phyloP scores from a whole-genome alignment of 306 rosid genomes.

The Rosa rugosa region DNA sequence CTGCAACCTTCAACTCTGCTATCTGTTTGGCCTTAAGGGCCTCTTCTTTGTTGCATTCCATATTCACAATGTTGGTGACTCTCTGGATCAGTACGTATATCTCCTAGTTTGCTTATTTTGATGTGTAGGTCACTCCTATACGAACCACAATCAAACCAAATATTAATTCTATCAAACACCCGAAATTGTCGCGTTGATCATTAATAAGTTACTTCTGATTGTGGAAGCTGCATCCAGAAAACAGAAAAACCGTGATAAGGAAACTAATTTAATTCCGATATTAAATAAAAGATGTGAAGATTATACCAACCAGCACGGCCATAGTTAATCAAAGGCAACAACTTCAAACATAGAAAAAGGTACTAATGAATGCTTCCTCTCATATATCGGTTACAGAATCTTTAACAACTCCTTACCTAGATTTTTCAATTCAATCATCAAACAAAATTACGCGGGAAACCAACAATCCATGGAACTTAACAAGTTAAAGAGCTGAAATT shows the following conservation, averaged over 20 bases:
- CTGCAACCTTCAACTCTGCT: slow-evolving; percentile 61
- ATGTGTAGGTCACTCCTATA: slow-evolving; percentile 15
- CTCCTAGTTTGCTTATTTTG: slow-evolving; percentile 27
- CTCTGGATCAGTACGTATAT: slow-evolving; percentile 13
- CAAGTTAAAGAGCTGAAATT: slow-evolving; percentile 20
- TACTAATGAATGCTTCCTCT: slow-evolving; percentile 19
- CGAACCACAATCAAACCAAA: slow-evolving; percentile 15
- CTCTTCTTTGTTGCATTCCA: slow-evolving; percentile 61
- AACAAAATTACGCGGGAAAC: neutral
- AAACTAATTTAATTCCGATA: slow-evolving; percentile 28
- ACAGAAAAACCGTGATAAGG: slow-evolving; percentile 31
- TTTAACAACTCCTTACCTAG: neutral
- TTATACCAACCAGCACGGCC: neutral
- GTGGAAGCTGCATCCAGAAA: slow-evolving; percentile 23
- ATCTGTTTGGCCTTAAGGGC: slow-evolving; percentile 62
- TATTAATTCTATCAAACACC: slow-evolving; percentile 21
- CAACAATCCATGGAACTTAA: slow-evolving; percentile 1
- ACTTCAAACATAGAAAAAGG: slow-evolving; percentile 20
- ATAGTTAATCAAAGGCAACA: slow-evolving; percentile 17
- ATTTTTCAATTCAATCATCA: slow-evolving; percentile 17
- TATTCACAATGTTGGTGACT: slow-evolving; percentile 34
- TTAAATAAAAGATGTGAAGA: slow-evolving; percentile 7
- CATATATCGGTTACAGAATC: slow-evolving; percentile 27
- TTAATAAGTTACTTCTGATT: slow-evolving; percentile 27
- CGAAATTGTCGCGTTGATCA: slow-evolving; percentile 18